Evolutionary conservation across 495 filamentous ascomycete species (phyloP), one percentile per base, ranked within the genome.

Genomic region (Filosporella fistucella): DNA sequence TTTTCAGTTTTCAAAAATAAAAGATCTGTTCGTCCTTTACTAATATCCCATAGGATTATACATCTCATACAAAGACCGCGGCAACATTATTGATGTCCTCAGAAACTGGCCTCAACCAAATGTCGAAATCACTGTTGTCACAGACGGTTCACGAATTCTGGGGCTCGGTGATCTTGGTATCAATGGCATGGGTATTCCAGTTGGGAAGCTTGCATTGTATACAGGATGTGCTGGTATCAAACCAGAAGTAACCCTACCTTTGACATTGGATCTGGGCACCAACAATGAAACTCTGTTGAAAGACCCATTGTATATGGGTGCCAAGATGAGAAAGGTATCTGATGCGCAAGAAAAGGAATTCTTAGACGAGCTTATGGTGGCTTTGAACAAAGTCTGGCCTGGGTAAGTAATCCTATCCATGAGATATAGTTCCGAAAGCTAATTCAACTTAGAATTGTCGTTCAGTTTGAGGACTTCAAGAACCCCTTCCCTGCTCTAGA

Each of bases 381-480:
- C 86, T 43, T 70, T 90, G 51, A 88, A 82, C 24, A 81, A 82
- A 62, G 77, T 77, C 49, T 90, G 84, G 85, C 85, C 86, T 36
- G 80, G 77, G 79, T 84, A 69, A 70, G 77, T 69, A 41, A 12
- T 47, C 1, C 18, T 3, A 4, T 23, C 20, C 21, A 37, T 12
- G 14, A 14, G 1, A 8, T n/a, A 7, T 42, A 17, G 29, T 6
- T 14, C 20, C 20, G 2, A n/a, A n/a, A 8, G 22, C 36, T 51
- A 41, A 56, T 25, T 2, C 7, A 41, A 9, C 51, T 7, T 61
- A 81, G 85, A 50, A 86, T 90, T 59, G 84, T 90, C 46, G 84
- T 90, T 56, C 86, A 90, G 63, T 90, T 87, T 55, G 86, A 90
- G 65, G 86, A 90, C 52, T 89, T 87, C 75, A 90, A 90, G 75